Base-by-base conservation (phyloP, 2,329 filamentous ascomycete genomes). In the Aspergillus sclerotialis region DNA sequence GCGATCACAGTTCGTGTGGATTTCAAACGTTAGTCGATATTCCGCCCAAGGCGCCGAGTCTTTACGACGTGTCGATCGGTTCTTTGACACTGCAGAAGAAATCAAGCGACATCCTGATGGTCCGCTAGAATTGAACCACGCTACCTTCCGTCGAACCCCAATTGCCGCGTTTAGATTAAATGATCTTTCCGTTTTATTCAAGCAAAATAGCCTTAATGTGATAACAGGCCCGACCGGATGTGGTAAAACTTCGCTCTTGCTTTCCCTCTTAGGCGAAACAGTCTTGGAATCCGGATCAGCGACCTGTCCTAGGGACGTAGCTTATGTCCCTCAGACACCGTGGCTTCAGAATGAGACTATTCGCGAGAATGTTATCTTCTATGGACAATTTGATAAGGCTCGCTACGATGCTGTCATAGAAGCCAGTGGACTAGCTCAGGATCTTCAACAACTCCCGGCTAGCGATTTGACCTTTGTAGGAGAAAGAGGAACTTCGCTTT, bases 341-440 rank as follows among this genome's bases (percentile, higher is more conserved):
- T 82, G 77, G 76, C 60, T 82, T 4, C 76, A 81, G 53, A 79
- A 74, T 54, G 79, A 78, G 64, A 79, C 72, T 3, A 76, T 82
- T 30, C 68, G 72, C 2, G 73, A 82, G 10, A 82, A 82, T 45
- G 80, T 82, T 11, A 49, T 80, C 3, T 82, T 82, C 38, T 76
- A 75, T 11, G 69, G 64, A 23, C 64, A 70, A 19, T 76, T 72
- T 29, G 74, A 82, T 38, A 58, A 67, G 8, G 41, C 45, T 5
- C 63, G 76, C 15, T 84, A 84, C 50, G 65, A 71, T 11, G 64
- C 70, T 32, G 76, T 80, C 0, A 54, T 84, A 1, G 69, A 79
- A 16, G 76, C 78, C 1, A 81, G 77, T 46, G 75, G 74, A 2
- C 61, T 82, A 4, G 54, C 64, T 0, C 68, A 69, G 0, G 78